Conservation (phyloP, 2,329 filamentous ascomycete genomes). For the Emergomyces orientalis region DNA sequence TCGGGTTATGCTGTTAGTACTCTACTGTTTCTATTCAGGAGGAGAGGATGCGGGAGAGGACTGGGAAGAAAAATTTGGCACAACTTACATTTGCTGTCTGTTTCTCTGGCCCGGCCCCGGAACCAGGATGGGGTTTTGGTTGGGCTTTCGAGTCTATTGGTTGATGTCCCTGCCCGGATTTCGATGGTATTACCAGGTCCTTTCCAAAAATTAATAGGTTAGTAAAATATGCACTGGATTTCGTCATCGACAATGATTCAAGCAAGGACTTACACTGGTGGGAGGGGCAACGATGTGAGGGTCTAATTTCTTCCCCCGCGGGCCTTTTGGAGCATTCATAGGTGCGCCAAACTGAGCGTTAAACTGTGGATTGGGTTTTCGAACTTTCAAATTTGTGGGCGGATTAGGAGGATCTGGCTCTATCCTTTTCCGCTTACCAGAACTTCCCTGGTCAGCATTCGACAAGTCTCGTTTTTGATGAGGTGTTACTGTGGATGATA, state of each 20-base stretch:
- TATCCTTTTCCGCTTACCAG: slow-evolving; percentile 28
- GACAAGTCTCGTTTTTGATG: not conserved
- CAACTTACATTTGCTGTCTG: not conserved
- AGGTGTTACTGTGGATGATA: slow-evolving; percentile 3
- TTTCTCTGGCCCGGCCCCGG: not conserved
- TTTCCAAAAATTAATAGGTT: slow-evolving; percentile 14
- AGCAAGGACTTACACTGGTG: slow-evolving; percentile 16
- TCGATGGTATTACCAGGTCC: slow-evolving; percentile 34
- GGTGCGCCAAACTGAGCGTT: slow-evolving; percentile 12
- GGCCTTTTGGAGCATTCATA: slow-evolving; percentile 18
- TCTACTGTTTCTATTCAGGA: not conserved
- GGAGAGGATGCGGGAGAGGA: not conserved
- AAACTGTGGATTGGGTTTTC: slow-evolving; percentile 19
- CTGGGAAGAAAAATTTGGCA: not conserved
- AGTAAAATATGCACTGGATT: not conserved
- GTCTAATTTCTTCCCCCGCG: slow-evolving; percentile 17
- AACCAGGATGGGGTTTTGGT: not conserved
- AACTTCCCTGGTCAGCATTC: not conserved
- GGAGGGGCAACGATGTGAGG: slow-evolving; percentile 18
- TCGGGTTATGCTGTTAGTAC: not conserved
- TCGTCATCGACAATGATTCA: not conserved
- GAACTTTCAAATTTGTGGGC: slow-evolving; percentile 22
- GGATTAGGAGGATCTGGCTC: slow-evolving; percentile 20
- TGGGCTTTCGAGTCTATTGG: slow-evolving; percentile 15
- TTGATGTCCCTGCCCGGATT: slow-evolving; percentile 26